A percentile compares a stretch with the other conserved stretches of the same genome.
These are phyloP conservation scores for Ammopiptanthus mongolicus DNA, from an alignment of 306 rosid genomes.

Conservation along the genomic window DNA sequence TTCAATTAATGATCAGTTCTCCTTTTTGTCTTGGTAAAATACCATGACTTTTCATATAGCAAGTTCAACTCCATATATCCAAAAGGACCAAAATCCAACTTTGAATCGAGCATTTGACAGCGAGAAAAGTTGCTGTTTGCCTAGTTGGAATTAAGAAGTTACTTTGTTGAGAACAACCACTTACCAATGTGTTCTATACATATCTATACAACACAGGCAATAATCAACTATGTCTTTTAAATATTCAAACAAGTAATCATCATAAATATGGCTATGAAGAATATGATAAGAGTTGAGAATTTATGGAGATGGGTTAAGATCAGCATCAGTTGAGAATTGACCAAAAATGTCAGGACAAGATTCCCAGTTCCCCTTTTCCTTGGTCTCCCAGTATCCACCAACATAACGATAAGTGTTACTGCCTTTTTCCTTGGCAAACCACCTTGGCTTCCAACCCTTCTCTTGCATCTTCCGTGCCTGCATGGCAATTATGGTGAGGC, in stretches of 20 bases:
- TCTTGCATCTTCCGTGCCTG: conserved; percentile 95
- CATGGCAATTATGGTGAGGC: conserved; percentile 37
- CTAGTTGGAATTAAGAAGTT: neutral
- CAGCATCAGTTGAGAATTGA: conserved; percentile 41
- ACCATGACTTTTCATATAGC: neutral
- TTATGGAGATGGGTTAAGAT: conserved; percentile 7
- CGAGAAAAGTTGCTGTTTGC: neutral
- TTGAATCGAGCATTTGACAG: neutral
- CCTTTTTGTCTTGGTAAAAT: neutral
- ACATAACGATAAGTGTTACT: conserved; percentile 48
- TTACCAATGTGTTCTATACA: neutral
- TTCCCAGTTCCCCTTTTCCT: conserved; percentile 69
- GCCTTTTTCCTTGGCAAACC: conserved; percentile 76
- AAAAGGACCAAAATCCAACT: neutral
- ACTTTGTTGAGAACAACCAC: neutral
- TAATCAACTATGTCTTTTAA: neutral
- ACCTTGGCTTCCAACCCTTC: conserved; percentile 90
- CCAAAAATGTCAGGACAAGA: conserved; percentile 78
- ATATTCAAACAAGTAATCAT: conserved; percentile 5
- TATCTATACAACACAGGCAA: neutral
- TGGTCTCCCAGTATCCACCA: conserved; percentile 96
- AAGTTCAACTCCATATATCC: neutral
- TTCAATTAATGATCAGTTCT: conserved; percentile 1
- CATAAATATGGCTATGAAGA: conserved; percentile 3
- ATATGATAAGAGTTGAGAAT: neutral